Conservation (phyloP, 2,329 filamentous ascomycete species). For the Pyrenochaeta sp. region DNA sequence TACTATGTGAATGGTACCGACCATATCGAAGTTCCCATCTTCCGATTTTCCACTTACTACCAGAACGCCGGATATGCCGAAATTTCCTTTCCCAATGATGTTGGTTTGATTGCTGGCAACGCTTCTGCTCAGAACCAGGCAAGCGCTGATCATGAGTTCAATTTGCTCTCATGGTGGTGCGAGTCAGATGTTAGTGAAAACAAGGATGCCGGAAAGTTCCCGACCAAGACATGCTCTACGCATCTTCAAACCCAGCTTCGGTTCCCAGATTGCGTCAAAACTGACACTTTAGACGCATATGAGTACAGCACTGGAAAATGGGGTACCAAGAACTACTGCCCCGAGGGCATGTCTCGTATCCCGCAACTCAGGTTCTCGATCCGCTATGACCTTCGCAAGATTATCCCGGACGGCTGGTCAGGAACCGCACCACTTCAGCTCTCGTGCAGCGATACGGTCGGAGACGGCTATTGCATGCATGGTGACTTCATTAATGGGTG, state of each 20-base stretch:
- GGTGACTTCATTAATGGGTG: slow-evolving; percentile 55
- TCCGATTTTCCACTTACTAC: slow-evolving; percentile 53
- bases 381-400: slow-evolving; percentile 50
- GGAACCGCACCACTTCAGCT: slow-evolving; percentile 50
- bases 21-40: slow-evolving; percentile 36
- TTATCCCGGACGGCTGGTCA: slow-evolving; percentile 50
- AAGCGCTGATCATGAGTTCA: slow-evolving; percentile 15
- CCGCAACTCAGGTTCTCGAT: slow-evolving; percentile 53
- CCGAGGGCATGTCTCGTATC: slow-evolving; percentile 49
- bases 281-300: slow-evolving; percentile 28
- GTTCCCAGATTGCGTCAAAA: slow-evolving; percentile 51
- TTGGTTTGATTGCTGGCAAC: slow-evolving; percentile 47
- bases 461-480: slow-evolving; percentile 47
- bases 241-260: slow-evolving; percentile 44
- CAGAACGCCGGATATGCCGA: slow-evolving; percentile 38
- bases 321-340: slow-evolving; percentile 32
- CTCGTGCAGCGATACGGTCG: slow-evolving; percentile 33
- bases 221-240: slow-evolving; percentile 34
- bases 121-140: slow-evolving; percentile 36
- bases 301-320: slow-evolving; percentile 4
- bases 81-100: slow-evolving; percentile 49
- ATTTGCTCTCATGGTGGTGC: slow-evolving; percentile 8
- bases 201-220: slow-evolving; percentile 38
- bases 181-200: not conserved
- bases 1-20: slow-evolving; percentile 36